phyloP scores from a whole-genome alignment of 306 rosid species.

The cucumber (Cucumis sativus) region DNA sequence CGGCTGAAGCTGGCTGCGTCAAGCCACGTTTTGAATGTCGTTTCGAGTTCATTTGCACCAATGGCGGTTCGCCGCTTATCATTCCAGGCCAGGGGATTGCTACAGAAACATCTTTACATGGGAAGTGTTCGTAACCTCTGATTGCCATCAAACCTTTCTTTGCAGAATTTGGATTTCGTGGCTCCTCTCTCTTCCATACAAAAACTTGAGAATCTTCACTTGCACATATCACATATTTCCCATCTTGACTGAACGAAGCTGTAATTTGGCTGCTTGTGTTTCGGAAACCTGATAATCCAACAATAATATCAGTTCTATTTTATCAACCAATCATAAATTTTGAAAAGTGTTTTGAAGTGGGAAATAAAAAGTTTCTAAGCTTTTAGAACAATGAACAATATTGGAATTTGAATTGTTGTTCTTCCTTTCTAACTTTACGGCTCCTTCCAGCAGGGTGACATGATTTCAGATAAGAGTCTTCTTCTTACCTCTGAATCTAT shows the following conservation, averaged over 20 bases:
- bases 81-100: constrained; percentile 71
- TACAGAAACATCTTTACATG: constrained; percentile 68
- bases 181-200: constrained; percentile 61
- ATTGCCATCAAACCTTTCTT: constrained; percentile 19
- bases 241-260: constrained; percentile 52
- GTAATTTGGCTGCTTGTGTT: constrained; percentile 74
- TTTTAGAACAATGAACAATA: background rate
- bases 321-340: background rate
- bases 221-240: constrained; percentile 55
- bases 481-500: constrained; percentile 54
- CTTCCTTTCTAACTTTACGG: background rate
- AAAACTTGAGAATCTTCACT: constrained; percentile 86
- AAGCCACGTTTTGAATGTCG: constrained; percentile 26
- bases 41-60: constrained; percentile 21
- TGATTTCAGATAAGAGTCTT: background rate
- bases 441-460: background rate
- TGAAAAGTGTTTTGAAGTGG: background rate
- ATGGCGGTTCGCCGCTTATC: constrained; percentile 49
- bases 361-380: background rate
- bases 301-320: background rate
- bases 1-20: constrained; percentile 6
- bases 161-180: constrained; percentile 14
- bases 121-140: constrained; percentile 48
- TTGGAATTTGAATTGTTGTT: no score
- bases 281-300: constrained; percentile 41